Base-by-base conservation (phyloP, 2,329 filamentous ascomycete species). In the Cordyceps cicadae region DNA sequence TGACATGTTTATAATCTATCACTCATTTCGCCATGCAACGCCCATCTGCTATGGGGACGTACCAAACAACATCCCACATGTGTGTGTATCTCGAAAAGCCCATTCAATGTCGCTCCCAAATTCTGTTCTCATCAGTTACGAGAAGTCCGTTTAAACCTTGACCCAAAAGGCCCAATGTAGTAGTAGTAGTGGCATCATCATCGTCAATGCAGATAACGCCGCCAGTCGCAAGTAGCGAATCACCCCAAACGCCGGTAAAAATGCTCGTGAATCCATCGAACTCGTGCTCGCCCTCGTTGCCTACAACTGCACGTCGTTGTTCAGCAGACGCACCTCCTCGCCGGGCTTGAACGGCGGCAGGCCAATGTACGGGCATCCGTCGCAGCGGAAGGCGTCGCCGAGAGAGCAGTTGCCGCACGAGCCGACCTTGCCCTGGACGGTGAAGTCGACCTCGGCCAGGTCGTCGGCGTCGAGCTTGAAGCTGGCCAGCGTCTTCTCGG, bases 281-380 rank as follows among this genome's bases (percentile, higher is more conserved):
- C 34, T 37, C 34, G 21, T 39, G 29, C 49, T 48, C 29, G 29
- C 29, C 29, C 3, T 29, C 29, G 7, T 29, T 29, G 29, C 29
- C 29, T 70, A 96, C 70, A 96, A 77, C 77, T 96, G 92, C 62
- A 91, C 84, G 69, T 90, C 85, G 66, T 96, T 90, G 73, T 95
- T 93, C 69, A 96, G 72, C 63, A 99, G 79, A 70, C 87, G 83
- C 55, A 97, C 92, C 77, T 97, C 92, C 79, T 99, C 92, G 17
- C 94, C 94, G 3, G 92, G 92, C 80, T 97, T 96, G 80, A 99
- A 99, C 5, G 94, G 89, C 15, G 94, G 94, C 66, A 99, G 81
- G 5, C 92, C 92, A 68, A 96, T 89, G 71, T 94, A 96, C 1
- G 92, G 92, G 68, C 81, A 84, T 29, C 79, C 85, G 54, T 85